These are phyloP conservation scores for Mortierella sp. DNA, from an alignment of 371 early-diverging fungal genomes.

Conservation along the genomic window DNA sequence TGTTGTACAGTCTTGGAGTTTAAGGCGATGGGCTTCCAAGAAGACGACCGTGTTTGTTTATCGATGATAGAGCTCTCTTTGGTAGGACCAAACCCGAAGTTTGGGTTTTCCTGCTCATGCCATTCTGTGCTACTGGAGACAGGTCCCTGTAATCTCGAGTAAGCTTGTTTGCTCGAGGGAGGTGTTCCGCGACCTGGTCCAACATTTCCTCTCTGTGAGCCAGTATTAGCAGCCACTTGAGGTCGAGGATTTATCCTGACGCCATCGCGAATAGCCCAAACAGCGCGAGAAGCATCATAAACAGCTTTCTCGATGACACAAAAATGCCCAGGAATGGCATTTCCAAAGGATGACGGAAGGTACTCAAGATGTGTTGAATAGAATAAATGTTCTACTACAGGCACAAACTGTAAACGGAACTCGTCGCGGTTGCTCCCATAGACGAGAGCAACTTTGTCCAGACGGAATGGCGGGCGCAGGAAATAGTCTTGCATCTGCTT, in stretches of 20 bases:
- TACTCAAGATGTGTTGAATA: conserved; percentile 18
- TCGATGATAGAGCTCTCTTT: not conserved
- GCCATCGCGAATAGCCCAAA: conserved; percentile 11
- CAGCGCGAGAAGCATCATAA: conserved; percentile 12
- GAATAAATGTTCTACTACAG: conserved; percentile 18
- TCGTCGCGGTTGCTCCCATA: conserved; percentile 34
- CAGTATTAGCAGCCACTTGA: not conserved
- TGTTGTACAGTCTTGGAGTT: not conserved
- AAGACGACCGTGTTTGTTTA: not conserved
- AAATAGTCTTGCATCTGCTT: conserved; percentile 31
- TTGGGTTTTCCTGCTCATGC: conserved; percentile 22
- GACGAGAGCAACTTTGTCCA: conserved; percentile 24
- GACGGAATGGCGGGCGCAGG: conserved; percentile 20
- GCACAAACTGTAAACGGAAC: conserved; percentile 30
- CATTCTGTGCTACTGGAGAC: conserved; percentile 5
- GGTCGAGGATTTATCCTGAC: not conserved
- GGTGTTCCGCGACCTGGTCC: not conserved
- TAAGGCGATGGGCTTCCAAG: not conserved
- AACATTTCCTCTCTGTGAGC: not conserved
- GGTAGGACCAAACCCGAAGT: conserved; percentile 18
- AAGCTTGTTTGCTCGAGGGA: not conserved
- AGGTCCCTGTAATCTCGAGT: not conserved
- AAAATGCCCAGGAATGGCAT: not conserved
- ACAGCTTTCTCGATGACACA: conserved; percentile 27
- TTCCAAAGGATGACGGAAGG: conserved; percentile 15